Base-by-base conservation (phyloP, 768 basidiomycete species). In the Podaxis mareebaensis region DNA sequence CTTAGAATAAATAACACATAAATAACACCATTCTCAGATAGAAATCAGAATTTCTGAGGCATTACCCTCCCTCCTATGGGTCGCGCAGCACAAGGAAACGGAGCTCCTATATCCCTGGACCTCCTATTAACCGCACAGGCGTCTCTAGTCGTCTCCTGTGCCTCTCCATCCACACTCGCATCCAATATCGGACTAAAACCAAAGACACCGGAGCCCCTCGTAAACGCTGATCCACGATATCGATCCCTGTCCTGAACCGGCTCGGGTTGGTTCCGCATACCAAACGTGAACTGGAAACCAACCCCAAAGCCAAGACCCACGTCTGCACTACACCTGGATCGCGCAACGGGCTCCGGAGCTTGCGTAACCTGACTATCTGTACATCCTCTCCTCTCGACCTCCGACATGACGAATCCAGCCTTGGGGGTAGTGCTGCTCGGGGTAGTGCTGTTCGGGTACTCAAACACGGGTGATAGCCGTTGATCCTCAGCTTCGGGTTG, bases 1-100 rank as follows among this genome's bases (percentile, higher is more conserved):
- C 38, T 2, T n/a, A 38, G 22, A 40, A 38, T 20, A 55, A 55
- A 46, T 46, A 46, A 7, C 44, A 56, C 36, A 42, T 20, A 40
- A 36, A 13, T 36, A 39, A 36, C 33, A 54, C 20, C 5, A 2
- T n/a, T 17, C 58, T 22, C n/a, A 33, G 26, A 44, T 26, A 10
- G 28, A 48, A 60, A 51, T 60, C 36, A 60, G 24, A 60, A 60
- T 24, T 52, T 60, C 49, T 38, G 46, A 3, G 58, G 58, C 30
- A 39, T 26, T 4, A 20, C 48, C 13, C 48, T 52, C 49, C 58
- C 38, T 40, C 33, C 36, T 10, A 38, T 6, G 2, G 48, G 33
- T 38, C 20, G 36, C 17, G 30, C 11, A 51, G 20, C 33, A 26
- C 11, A 36, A 22, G 17, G 12, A 40, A n/a, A n/a, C 15, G 8